These are phyloP conservation scores for Fraxinus excelsior DNA, from an alignment of 257 asterid species.

Conservation along the genomic window DNA sequence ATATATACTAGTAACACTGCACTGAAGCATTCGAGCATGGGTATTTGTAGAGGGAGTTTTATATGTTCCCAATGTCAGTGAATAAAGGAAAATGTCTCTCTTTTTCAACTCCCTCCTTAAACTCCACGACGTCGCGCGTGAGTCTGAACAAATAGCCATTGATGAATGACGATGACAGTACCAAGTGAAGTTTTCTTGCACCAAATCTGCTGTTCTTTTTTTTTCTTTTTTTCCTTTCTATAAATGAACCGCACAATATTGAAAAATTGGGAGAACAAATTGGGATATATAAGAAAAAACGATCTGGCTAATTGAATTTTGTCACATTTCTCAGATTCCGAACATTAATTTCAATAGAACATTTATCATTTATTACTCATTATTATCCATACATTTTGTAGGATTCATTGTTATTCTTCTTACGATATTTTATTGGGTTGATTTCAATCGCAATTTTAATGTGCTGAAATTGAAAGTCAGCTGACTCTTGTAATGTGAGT, in stretches of 20 bases:
- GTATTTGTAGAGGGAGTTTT: slow-evolving; percentile 6
- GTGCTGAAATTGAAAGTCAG: background rate
- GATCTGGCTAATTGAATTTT: too few relatives aligned
- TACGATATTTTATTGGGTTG: background rate
- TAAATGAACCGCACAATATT: too few relatives aligned
- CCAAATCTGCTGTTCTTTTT: background rate
- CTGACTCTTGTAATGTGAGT: background rate
- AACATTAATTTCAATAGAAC: too few relatives aligned
- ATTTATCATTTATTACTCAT: too few relatives aligned
- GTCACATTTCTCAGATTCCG: too few relatives aligned
- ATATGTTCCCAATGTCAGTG: slow-evolving; percentile 24
- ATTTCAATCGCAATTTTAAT: too few relatives aligned
- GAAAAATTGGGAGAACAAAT: too few relatives aligned
- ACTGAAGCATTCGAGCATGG: background rate
- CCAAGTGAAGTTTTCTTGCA: background rate
- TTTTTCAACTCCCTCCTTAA: background rate
- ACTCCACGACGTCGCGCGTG: background rate
- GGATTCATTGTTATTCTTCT: too few relatives aligned
- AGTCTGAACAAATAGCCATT: background rate
- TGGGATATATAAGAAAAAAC: background rate
- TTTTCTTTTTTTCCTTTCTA: too few relatives aligned
- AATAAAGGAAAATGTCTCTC: slow-evolving; percentile 30
- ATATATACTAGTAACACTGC: background rate
- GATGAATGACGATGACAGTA: background rate
- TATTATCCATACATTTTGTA: too few relatives aligned